Percentiles rank a stretch among this genome's conserved stretches.
These are phyloP conservation scores for Paramecium tetraurelia DNA, from an alignment of 73 alveolate species.

Conservation along the genomic window DNA sequence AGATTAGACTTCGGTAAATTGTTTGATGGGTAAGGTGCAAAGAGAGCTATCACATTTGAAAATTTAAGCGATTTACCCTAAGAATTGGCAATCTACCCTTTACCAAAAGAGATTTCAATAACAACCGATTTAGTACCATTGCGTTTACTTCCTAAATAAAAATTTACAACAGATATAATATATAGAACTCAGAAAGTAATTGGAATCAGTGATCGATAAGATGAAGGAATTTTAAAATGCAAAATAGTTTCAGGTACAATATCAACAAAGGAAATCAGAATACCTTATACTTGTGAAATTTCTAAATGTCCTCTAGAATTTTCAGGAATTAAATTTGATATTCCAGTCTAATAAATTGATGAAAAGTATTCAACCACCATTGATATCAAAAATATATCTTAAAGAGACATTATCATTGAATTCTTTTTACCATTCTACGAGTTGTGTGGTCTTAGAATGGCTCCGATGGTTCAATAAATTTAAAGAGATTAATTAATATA, in stretches of 20 bases:
- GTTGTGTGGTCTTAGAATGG: conserved; percentile 76
- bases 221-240: conserved; percentile 70
- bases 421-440: conserved; percentile 74
- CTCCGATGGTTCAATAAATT: conserved; percentile 80
- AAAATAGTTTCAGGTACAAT: conserved; percentile 82
- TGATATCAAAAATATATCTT: conserved; percentile 69
- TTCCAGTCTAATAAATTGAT: conserved; percentile 78
- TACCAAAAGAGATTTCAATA: conserved; percentile 91
- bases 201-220: conserved; percentile 70
- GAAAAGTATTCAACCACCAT: conserved; percentile 76
- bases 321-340: conserved; percentile 72
- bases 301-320: conserved; percentile 75
- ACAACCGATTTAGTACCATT: conserved; percentile 91
- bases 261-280: conserved; percentile 81
- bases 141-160: conserved; percentile 82
- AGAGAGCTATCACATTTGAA: conserved; percentile 80
- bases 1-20: conserved; percentile 79
- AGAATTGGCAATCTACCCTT: conserved; percentile 86
- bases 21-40: conserved; percentile 81
- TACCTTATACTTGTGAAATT: conserved; percentile 76
- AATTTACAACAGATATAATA: conserved; percentile 72
- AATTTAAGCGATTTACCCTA: conserved; percentile 89
- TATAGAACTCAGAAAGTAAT: conserved; percentile 75
- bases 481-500: conserved; percentile 62
- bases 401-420: conserved; percentile 73